Evolutionary conservation across 2,329 filamentous ascomycete genomes (phyloP).

Genomic region (Aspergillus flavus): DNA sequence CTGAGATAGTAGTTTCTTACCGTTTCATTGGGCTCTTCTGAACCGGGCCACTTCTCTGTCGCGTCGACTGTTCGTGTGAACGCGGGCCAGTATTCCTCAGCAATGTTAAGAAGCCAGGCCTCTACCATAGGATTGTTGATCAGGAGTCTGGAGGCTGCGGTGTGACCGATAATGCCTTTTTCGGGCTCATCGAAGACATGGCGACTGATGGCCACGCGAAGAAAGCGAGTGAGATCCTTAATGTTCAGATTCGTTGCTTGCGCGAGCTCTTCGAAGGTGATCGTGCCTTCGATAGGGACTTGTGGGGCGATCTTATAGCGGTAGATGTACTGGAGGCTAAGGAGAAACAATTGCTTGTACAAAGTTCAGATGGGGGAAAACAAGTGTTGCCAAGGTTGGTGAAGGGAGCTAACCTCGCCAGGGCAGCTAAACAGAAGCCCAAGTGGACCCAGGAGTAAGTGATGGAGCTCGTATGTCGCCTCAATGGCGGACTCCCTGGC

Average conservation of each 20-base stretch:
- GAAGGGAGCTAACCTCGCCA: background rate
- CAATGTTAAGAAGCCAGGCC: background rate
- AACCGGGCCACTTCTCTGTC: background rate
- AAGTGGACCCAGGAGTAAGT: background rate
- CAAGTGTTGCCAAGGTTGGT: too few species aligned
- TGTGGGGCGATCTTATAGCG: background rate
- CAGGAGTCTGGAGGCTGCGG: background rate
- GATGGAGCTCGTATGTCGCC: background rate
- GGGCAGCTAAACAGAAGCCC: background rate
- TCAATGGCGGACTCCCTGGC: background rate
- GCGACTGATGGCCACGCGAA: background rate
- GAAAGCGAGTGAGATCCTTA: background rate
- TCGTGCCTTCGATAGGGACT: background rate
- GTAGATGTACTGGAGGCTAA: background rate
- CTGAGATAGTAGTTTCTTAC: background rate
- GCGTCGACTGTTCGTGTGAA: background rate
- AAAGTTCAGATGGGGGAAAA: background rate
- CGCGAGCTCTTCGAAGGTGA: background rate
- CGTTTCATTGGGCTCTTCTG: background rate
- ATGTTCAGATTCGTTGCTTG: background rate
- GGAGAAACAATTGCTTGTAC: background rate
- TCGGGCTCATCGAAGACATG: background rate
- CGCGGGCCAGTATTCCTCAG: background rate
- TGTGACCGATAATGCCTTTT: background rate
- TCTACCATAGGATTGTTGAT: background rate